These are phyloP conservation scores for Chrysoporthe puriensis DNA, from an alignment of 2,329 filamentous ascomycete genomes.

Conservation along the genomic window DNA sequence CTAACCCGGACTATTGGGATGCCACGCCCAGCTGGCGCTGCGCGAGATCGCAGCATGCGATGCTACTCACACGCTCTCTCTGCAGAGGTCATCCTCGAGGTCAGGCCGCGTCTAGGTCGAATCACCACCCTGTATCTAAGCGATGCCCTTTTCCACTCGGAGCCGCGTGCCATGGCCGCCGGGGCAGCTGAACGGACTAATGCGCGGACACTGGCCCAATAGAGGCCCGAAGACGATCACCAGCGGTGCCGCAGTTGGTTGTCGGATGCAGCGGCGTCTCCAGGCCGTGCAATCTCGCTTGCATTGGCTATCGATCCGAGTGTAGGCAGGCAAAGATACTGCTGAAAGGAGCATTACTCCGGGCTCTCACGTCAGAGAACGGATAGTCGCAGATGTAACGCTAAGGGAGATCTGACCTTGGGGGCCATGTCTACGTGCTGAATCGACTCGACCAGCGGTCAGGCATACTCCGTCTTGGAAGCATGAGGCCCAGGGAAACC, in stretches of 20 bases:
- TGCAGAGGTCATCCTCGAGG: background rate
- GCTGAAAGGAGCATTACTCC: background rate
- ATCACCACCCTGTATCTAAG: background rate
- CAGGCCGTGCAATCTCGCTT: background rate
- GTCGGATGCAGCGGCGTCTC: background rate
- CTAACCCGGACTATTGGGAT: background rate
- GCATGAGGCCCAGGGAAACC: background rate
- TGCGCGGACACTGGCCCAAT: background rate
- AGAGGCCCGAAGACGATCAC: background rate
- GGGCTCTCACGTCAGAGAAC: background rate
- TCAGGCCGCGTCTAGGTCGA: background rate
- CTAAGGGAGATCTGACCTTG: background rate
- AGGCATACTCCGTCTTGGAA: background rate
- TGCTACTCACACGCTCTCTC: background rate
- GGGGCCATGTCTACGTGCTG: background rate
- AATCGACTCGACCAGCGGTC: background rate
- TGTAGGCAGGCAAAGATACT: background rate
- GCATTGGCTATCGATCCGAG: background rate
- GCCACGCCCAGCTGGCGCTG: background rate
- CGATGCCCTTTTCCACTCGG: background rate
- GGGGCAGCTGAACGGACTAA: background rate
- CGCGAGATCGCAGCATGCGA: background rate
- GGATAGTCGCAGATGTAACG: background rate
- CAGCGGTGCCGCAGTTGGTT: background rate
- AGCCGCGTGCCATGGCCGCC: background rate